Evolutionary conservation across 1,139 yeast genomes (phyloP), one percentile per base, ranked within the genome.

Genomic region (Saccharomycopsis hybrid): DNA sequence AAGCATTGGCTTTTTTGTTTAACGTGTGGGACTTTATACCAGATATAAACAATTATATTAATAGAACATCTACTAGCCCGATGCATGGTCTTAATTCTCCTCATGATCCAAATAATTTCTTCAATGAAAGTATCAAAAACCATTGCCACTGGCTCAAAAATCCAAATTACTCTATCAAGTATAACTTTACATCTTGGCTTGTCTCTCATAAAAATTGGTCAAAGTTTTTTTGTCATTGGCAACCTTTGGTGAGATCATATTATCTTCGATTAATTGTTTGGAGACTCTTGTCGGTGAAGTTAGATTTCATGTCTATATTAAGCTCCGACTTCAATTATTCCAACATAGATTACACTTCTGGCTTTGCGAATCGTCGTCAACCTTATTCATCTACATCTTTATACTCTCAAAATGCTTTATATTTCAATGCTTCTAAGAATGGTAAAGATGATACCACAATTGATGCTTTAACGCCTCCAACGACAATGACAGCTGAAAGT

Each of bases 21-120:
- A 84, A 85, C 61, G 64, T 81, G 2, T 87, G 95, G 95, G 84
- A 80, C 47, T 66, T 72, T 58, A 70, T 87, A n/a, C 92, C 95
- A 1, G 60, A 59, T 48, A 61, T 58, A 44, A 55, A 43, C 36
- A 13, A n/a, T 13, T 31, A 31, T 31, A 31, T 31, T 31, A 5
- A 31, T 7, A 31, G 41, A 7, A n/a, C 41, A 5, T 36, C 39
- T 13, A 36, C 7, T n/a, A 36, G 24, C n/a, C 33, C 33, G 41
- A 9, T 9, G 33, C 35, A 41, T 41, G 11, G 9, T 32, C n/a
- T 13, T 3, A 31, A 9, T 5, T 31, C 9, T 9, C 9, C 9
- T 36, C 33, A 29, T 27, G 50, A 46, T 13, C 27, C 39, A 18
- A 42, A 5, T 7, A 42, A 13, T 11, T 2, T 29, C 37, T 18